Conservation (phyloP, 2,329 filamentous ascomycete species). For the Chrysoporthe puriensis region DNA sequence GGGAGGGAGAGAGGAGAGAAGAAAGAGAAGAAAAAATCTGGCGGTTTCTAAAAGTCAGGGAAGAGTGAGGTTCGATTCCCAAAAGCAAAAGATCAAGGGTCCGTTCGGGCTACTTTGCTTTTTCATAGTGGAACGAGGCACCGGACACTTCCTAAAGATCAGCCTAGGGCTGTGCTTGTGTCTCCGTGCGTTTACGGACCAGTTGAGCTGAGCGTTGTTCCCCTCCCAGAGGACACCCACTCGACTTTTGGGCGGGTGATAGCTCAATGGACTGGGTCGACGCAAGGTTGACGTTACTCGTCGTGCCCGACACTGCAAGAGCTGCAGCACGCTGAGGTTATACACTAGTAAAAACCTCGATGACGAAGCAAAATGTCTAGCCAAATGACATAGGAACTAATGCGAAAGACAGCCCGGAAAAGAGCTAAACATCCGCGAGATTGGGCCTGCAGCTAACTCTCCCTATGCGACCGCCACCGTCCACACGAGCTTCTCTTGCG, state of each 20-base stretch:
- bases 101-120: neutral
- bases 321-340: neutral
- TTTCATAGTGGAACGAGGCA: neutral
- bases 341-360: neutral
- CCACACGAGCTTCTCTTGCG: neutral
- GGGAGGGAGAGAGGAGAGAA: neutral
- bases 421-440: neutral
- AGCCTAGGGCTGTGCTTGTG: neutral
- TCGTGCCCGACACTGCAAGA: neutral
- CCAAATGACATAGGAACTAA: neutral
- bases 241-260: neutral
- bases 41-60: neutral
- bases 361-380: neutral
- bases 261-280: neutral
- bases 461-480: no score
- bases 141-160: neutral
- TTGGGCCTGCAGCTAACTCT: no score
- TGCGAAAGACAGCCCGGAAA: neutral
- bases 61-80: neutral
- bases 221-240: no score
- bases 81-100: neutral
- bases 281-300: neutral
- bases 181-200: neutral
- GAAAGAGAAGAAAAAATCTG: neutral
- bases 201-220: neutral